phyloP scores from a whole-genome alignment of 2,329 filamentous ascomycete genomes.

The Claviceps capensis region DNA sequence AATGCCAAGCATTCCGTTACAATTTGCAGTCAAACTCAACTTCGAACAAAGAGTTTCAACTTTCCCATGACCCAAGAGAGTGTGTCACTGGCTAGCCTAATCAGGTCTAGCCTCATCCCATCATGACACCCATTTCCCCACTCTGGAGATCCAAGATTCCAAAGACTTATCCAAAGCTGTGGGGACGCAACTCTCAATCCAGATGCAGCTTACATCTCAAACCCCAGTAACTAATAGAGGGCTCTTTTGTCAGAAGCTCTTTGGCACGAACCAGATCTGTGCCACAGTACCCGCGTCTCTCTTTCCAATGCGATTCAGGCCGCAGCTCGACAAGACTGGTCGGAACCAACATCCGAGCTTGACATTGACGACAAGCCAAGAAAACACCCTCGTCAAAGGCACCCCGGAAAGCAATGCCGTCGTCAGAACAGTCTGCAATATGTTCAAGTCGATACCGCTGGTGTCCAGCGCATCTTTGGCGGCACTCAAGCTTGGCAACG shows the following conservation, averaged over 20 bases:
- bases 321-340: background rate
- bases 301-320: background rate
- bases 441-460: background rate
- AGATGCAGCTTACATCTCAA: no score
- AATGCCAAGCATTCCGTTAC: background rate
- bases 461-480: background rate
- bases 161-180: no score
- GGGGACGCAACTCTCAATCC: no score
- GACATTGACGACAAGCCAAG: background rate
- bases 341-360: background rate
- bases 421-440: background rate
- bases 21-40: background rate
- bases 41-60: background rate
- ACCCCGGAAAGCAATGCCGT: background rate
- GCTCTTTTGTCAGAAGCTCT: no score
- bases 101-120: background rate
- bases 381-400: background rate
- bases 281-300: no score
- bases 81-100: background rate
- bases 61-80: background rate
- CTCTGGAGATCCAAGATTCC: no score
- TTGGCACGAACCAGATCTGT: no score
- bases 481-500: background rate
- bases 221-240: no score
- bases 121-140: background rate